phyloP scores from a whole-genome alignment of 805 yeast genomes.

The Allodekkera sacchari region DNA sequence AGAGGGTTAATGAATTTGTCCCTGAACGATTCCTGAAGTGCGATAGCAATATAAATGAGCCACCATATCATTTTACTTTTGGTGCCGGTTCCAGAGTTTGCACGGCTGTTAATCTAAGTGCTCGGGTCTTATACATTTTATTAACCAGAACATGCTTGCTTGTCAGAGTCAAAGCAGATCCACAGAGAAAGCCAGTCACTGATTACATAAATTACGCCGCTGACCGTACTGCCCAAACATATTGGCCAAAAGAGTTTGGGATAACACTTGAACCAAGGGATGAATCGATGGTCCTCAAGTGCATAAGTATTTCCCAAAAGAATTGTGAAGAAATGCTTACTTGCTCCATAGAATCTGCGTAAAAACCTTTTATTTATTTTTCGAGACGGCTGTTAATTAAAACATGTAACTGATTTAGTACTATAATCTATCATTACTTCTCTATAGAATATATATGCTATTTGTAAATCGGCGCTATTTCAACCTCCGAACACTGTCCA shows the following conservation, averaged over 20 bases:
- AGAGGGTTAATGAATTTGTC: conserved; percentile 11
- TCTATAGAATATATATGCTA: no score
- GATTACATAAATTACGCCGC: conserved; percentile 14
- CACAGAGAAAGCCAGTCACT: conserved; percentile 5
- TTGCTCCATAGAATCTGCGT: conserved; percentile 14
- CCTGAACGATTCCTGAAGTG: conserved; percentile 13
- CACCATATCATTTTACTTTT: conserved; percentile 17
- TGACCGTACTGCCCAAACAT: conserved; percentile 15
- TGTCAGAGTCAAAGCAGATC: conserved; percentile 7
- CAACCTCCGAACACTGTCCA: no score
- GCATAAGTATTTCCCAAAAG: conserved; percentile 6
- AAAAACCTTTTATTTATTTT: no score
- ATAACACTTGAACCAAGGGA: conserved; percentile 9
- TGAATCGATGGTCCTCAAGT: conserved; percentile 3
- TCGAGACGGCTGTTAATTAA: no score
- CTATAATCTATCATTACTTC: no score
- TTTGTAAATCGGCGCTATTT: no score
- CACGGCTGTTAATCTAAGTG: conserved; percentile 16
- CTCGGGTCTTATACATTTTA: conserved; percentile 11
- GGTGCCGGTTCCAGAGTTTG: conserved; percentile 18
- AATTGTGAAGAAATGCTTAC: conserved; percentile 6
- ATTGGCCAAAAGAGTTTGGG: conserved; percentile 15
- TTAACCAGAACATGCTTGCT: conserved; percentile 12
- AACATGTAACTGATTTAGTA: no score
- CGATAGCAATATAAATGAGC: conserved; percentile 6